phyloP scores from a whole-genome alignment of 495 filamentous ascomycete genomes.

The Neurospora sp. region DNA sequence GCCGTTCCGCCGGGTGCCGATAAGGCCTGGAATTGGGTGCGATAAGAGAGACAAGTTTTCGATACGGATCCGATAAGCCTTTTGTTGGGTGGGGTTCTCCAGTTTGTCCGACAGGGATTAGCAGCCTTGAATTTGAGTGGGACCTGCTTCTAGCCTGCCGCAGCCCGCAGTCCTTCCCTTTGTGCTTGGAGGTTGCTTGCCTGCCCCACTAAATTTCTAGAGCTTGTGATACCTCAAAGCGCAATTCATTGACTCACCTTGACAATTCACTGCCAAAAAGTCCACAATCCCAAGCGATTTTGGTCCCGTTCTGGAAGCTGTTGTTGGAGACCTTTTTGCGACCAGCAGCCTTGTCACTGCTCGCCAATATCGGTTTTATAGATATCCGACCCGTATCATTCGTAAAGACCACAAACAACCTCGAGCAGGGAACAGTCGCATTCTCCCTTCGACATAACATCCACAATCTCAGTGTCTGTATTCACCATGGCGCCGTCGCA shows the following conservation, averaged over 20 bases:
- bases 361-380: not conserved
- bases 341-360: not conserved
- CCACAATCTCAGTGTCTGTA: not conserved
- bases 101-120: not conserved
- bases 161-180: not conserved
- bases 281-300: not conserved
- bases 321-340: not conserved
- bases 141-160: not conserved
- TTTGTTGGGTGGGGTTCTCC: not conserved
- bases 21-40: not conserved
- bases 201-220: not conserved
- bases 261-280: not conserved
- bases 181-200: not conserved
- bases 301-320: not conserved
- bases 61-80: not conserved
- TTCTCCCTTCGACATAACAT: not conserved
- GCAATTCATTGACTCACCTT: not conserved
- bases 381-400: not conserved
- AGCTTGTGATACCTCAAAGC: not conserved
- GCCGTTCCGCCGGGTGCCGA: slow-evolving; percentile 9
- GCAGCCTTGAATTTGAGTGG: not conserved
- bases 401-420: not conserved
- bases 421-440: not conserved
- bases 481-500: slow-evolving; percentile 30
- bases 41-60: not conserved